Conservation (phyloP, 2,329 filamentous ascomycete genomes). For the Cercospora nicotianae region DNA sequence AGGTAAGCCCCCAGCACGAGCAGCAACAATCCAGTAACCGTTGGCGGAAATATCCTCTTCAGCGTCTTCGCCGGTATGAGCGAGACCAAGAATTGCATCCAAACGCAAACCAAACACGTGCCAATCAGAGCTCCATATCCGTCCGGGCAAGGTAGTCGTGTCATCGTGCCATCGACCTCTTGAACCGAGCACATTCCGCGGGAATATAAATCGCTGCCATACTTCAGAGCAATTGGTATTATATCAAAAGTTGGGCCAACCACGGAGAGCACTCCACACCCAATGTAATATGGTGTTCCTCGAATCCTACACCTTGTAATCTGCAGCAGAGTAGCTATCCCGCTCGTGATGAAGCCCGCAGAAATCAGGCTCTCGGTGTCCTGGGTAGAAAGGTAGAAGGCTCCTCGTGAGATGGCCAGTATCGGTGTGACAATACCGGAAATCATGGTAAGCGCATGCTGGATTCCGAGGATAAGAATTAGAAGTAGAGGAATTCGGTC, state of each 20-base stretch:
- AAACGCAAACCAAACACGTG: conserved; percentile 23
- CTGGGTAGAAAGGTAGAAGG: conserved; percentile 23
- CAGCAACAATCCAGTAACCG: conserved; percentile 22
- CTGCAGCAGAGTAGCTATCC: conserved; percentile 24
- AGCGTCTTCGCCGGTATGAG: conserved; percentile 21
- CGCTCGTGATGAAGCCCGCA: conserved; percentile 27
- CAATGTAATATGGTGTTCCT: conserved; percentile 23
- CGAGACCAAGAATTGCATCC: conserved; percentile 25
- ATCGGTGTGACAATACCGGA: conserved; percentile 27
- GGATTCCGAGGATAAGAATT: conserved; percentile 26
- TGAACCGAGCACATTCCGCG: conserved; percentile 12
- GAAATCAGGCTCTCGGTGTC: conserved; percentile 24
- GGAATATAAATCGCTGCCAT: conserved; percentile 17
- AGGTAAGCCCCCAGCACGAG: conserved; percentile 25
- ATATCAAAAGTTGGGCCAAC: conserved; percentile 28
- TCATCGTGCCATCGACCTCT: conserved; percentile 8
- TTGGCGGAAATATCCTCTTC: conserved; percentile 24
- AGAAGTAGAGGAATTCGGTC: conserved; percentile 28
- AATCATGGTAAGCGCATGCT: conserved; percentile 27
- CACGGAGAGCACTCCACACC: conserved; percentile 21
- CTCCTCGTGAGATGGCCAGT: conserved; percentile 20
- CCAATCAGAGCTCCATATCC: conserved; percentile 25
- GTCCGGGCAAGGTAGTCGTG: conserved; percentile 24
- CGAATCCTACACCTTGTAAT: conserved; percentile 22
- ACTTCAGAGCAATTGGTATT: conserved; percentile 26